Evolutionary conservation across 2,329 filamentous ascomycete genomes (phyloP).

Genomic region (Rosellinia necatrix): DNA sequence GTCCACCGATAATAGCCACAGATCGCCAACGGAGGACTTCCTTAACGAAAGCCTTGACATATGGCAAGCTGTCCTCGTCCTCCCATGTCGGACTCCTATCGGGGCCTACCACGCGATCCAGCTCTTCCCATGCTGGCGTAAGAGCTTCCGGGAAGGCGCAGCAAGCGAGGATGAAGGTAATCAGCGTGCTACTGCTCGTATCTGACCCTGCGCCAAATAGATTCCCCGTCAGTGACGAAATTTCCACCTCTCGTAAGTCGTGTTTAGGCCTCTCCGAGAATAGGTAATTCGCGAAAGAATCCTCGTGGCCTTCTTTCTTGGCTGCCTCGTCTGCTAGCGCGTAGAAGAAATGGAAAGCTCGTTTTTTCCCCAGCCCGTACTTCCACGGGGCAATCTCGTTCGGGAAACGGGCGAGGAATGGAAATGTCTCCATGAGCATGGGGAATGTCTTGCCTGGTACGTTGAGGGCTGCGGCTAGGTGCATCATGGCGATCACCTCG

Average conservation of each 20-base stretch:
- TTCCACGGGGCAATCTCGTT: slow-evolving; percentile 56
- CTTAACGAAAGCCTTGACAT: slow-evolving; percentile 58
- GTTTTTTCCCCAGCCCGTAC: slow-evolving; percentile 51
- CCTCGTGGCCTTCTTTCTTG: slow-evolving; percentile 42
- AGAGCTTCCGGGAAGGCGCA: slow-evolving; percentile 53
- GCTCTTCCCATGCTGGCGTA: slow-evolving; percentile 54
- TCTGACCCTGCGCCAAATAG: slow-evolving; percentile 55
- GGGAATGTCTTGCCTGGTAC: slow-evolving; percentile 59
- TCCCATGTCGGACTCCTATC: slow-evolving; percentile 52
- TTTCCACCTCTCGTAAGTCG: slow-evolving; percentile 49
- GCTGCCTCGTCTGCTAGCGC: slow-evolving; percentile 55
- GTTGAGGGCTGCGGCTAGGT: slow-evolving; percentile 60
- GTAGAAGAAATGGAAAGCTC: slow-evolving; percentile 57
- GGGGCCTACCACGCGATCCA: slow-evolving; percentile 55
- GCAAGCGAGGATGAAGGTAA: slow-evolving; percentile 56
- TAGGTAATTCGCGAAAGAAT: slow-evolving; percentile 52
- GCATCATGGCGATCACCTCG: slow-evolving; percentile 62
- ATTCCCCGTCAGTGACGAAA: slow-evolving; percentile 53
- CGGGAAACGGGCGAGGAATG: slow-evolving; percentile 53
- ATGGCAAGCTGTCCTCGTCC: slow-evolving; percentile 55
- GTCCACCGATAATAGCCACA: slow-evolving; percentile 54
- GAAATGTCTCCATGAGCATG: slow-evolving; percentile 62
- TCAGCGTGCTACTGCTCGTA: slow-evolving; percentile 52
- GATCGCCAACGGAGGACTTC: slow-evolving; percentile 62
- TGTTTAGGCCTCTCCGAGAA: slow-evolving; percentile 54